These are phyloP conservation scores for Mesembryanthemum crystallinum DNA, from an alignment of 148 eudicot genomes.

Conservation along the genomic window DNA sequence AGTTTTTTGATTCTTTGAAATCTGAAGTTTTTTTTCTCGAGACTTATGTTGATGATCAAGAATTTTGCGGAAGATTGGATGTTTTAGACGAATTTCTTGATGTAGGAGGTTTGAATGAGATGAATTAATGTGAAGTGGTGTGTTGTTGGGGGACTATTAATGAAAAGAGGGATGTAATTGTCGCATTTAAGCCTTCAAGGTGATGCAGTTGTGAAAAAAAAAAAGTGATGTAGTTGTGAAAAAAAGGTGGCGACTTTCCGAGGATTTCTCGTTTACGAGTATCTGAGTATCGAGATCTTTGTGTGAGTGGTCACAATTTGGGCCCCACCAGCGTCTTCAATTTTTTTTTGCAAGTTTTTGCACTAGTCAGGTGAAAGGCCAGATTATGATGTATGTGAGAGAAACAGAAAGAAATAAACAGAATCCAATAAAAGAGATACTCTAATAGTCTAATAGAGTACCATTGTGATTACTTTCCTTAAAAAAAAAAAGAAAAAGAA, in stretches of 20 bases:
- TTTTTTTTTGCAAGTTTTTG: slow-evolving; percentile 14
- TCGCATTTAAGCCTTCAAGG: not conserved
- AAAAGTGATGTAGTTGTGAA: slow-evolving; percentile 11
- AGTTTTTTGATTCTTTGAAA: not conserved
- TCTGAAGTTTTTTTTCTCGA: too few relatives aligned
- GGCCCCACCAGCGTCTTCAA: slow-evolving; percentile 22
- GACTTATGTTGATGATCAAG: too few relatives aligned
- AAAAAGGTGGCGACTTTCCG: slow-evolving; percentile 17
- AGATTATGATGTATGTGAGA: not conserved
- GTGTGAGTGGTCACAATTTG: slow-evolving; percentile 14
- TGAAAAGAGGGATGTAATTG: not conserved
- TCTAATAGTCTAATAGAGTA: too few relatives aligned
- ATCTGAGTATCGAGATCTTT: slow-evolving; percentile 11
- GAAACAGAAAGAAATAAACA: slow-evolving; percentile 3
- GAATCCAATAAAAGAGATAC: not conserved
- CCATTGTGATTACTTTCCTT: not conserved
- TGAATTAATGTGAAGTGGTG: not conserved
- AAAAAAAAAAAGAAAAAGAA: slow-evolving; percentile 7
- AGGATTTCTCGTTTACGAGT: slow-evolving; percentile 18
- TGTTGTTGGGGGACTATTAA: too few relatives aligned
- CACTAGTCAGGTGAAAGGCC: not conserved
- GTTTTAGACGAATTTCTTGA: too few relatives aligned
- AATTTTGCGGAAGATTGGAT: too few relatives aligned
- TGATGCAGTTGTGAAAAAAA: not conserved
- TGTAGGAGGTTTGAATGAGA: not conserved